Base-by-base conservation (phyloP, 495 filamentous ascomycete genomes). In the Penicillium malachiteum region DNA sequence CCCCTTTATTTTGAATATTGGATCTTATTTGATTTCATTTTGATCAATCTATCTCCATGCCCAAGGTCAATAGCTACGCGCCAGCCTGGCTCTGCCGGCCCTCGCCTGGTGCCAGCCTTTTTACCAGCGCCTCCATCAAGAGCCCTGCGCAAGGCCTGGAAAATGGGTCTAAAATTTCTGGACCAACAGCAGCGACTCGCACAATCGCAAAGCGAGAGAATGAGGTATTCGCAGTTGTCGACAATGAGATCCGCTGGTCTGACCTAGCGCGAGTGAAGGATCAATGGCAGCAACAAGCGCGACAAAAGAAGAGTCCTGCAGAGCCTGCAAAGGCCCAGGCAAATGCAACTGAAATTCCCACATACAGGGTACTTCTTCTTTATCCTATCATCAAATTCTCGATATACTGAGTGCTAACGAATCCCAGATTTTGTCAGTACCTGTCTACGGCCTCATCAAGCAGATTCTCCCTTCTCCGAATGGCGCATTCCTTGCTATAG, bases 221-320 rank as follows among this genome's bases (percentile, higher is more conserved):
- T 32, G 88, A 96, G 60, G 75, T 95, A 1, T 96, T 96, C 67
- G 84, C 88, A 1, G 90, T 90, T 12, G 85, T 88, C 11, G 91
- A 90, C 31, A 93, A 87, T 59, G 84, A 95, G 68, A 89, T 96
- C 37, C 79, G 91, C 64, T 96, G 92, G 92, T 84, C 87, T 7
- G 87, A 92, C 70, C 75, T 96, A 8, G 80, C 80, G 38, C 77
- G 81, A 54, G 70, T 96, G 50, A 92, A 91, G 70, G 85, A 91
- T 60, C 77, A 83, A 62, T 90, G 83, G 79, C 81, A 83, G 62
- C 76, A 79, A 45, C 62, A 67, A 46, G 56, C 57, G n/a, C 65
- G 65, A 50, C 64, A 69, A 41, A 66, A 66, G 52, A 76, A 74
- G 64, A 44, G 44, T 32, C 37, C 63, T 31, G 59, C 54, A 52